These are phyloP conservation scores for Blastobotrys buckinghamii DNA, from an alignment of 1,139 yeast genomes.

Conservation along the genomic window DNA sequence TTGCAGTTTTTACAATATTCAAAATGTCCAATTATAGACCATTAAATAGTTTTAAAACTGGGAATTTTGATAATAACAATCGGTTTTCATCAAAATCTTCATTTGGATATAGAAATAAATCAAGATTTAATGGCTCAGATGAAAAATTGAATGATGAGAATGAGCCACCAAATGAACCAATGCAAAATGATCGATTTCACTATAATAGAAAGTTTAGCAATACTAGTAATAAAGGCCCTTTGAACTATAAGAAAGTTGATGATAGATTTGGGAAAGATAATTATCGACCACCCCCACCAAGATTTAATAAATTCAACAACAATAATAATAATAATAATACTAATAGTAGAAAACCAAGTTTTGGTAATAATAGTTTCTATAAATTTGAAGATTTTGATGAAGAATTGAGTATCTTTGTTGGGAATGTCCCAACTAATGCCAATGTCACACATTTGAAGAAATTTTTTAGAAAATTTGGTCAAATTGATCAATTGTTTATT, in stretches of 20 bases:
- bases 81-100: not conserved
- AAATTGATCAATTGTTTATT: slow-evolving; percentile 1
- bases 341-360: not conserved
- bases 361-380: not conserved
- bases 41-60: not conserved
- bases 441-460: not conserved
- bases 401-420: slow-evolving; percentile 7
- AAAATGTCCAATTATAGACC: not conserved
- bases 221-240: no score
- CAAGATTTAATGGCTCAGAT: not conserved
- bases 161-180: not conserved
- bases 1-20: not conserved
- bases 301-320: no score
- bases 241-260: no score
- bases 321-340: no score
- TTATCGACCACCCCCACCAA: no score
- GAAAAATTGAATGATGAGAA: not conserved
- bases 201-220: no score
- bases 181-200: no score
- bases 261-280: no score
- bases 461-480: slow-evolving; percentile 7
- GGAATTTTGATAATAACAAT: not conserved
- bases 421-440: slow-evolving; percentile 5
- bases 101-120: not conserved
- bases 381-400: slow-evolving; percentile 1